Percentiles rank a stretch among this genome's conserved stretches.
These are phyloP conservation scores for Dioscorea alata DNA, from an alignment of 106 monocot genomes.

Conservation along the genomic window DNA sequence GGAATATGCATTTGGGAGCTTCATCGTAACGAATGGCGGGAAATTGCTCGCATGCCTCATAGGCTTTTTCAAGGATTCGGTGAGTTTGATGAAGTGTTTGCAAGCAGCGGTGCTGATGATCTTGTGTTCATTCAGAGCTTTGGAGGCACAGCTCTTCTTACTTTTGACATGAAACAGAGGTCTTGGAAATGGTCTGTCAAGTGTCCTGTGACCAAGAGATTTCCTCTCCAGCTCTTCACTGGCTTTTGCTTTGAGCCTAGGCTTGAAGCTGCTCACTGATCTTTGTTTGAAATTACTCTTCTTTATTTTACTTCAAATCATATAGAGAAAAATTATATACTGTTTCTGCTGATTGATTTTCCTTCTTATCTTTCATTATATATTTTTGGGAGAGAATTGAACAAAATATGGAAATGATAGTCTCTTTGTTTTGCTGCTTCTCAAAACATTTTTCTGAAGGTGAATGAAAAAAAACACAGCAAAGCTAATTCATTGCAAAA, in stretches of 20 bases:
- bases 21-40: slow-evolving; percentile 48
- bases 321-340: too few species aligned
- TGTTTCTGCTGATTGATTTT: too few species aligned
- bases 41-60: slow-evolving; percentile 78
- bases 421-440: too few species aligned
- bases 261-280: slow-evolving; percentile 53
- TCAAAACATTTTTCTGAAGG: too few species aligned
- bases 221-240: slow-evolving; percentile 81
- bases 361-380: too few species aligned
- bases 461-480: too few species aligned
- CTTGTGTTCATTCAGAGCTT: slow-evolving; percentile 78
- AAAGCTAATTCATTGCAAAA: too few species aligned
- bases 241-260: slow-evolving; percentile 87
- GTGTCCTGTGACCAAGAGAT: slow-evolving; percentile 70
- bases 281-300: too few species aligned
- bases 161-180: slow-evolving; percentile 64
- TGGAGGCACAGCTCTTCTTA: slow-evolving; percentile 54
- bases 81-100: slow-evolving; percentile 86
- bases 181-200: slow-evolving; percentile 75
- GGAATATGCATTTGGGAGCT: slow-evolving; percentile 94
- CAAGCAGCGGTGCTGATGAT: slow-evolving; percentile 61
- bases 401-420: too few species aligned
- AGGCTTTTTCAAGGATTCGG: slow-evolving; percentile 83
- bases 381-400: too few species aligned
- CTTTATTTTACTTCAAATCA: too few species aligned